A percentile compares a stretch with the other conserved stretches of the same genome.
phyloP scores from a whole-genome alignment of 2,329 filamentous ascomycete genomes.

The Spiromastix sp. region DNA sequence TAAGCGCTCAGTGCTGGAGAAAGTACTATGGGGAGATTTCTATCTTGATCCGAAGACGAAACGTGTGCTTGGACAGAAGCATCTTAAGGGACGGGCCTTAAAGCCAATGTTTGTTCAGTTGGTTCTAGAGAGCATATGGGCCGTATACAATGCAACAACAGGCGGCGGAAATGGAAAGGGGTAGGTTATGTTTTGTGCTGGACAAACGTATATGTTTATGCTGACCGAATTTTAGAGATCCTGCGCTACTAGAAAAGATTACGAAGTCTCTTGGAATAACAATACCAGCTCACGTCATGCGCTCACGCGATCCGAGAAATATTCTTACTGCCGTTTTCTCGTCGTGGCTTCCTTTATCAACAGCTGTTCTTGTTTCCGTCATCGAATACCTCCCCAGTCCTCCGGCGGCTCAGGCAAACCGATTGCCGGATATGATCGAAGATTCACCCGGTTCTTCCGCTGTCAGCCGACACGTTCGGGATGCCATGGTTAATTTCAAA shows the following conservation, averaged over 20 bases:
- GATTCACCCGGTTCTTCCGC: constrained; percentile 65
- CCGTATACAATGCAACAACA: constrained; percentile 81
- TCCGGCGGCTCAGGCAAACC: constrained; percentile 62
- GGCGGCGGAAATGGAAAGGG: constrained; percentile 75
- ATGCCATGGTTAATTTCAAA: constrained; percentile 78
- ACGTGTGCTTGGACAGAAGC: constrained; percentile 79
- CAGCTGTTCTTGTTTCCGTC: constrained; percentile 83
- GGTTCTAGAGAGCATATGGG: constrained; percentile 92
- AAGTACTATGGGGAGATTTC: constrained; percentile 92
- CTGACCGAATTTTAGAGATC: constrained; percentile 43
- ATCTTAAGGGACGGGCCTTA: constrained; percentile 79
- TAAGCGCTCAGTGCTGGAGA: constrained; percentile 78
- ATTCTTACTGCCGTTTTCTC: constrained; percentile 80
- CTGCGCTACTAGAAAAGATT: constrained; percentile 78
- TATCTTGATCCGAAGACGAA: constrained; percentile 97
- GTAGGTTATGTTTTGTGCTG: constrained; percentile 35
- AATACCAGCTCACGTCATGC: constrained; percentile 71
- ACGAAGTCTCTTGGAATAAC: constrained; percentile 80
- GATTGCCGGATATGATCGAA: constrained; percentile 69
- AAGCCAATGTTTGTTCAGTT: constrained; percentile 98
- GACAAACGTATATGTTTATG: constrained; percentile 16
- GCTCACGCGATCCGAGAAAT: constrained; percentile 72
- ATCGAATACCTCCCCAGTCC: constrained; percentile 88
- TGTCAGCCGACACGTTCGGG: constrained; percentile 58
- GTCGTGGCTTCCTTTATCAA: constrained; percentile 85